phyloP scores from a whole-genome alignment of 2,329 filamentous ascomycete species.

The Hypoxylon sp. region DNA sequence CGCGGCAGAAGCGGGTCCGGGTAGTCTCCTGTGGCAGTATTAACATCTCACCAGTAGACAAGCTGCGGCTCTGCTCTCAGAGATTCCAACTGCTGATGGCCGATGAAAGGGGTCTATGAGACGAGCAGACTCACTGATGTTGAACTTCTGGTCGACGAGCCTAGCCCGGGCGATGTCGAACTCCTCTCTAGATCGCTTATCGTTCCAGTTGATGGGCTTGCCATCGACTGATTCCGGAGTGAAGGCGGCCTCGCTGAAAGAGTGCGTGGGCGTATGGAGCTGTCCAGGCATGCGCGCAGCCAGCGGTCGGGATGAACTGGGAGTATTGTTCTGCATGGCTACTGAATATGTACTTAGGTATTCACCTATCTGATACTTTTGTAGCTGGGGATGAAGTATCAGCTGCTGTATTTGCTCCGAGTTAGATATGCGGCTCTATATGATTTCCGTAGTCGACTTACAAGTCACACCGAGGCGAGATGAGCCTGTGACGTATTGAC shows the following conservation, averaged over 20 bases:
- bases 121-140: constrained; percentile 55
- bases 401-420: background rate
- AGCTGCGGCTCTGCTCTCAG: background rate
- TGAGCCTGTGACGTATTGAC: background rate
- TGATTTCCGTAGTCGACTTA: constrained; percentile 7
- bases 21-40: constrained; percentile 54
- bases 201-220: constrained; percentile 48
- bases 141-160: constrained; percentile 62
- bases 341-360: background rate
- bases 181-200: constrained; percentile 60
- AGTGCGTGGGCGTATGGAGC: constrained; percentile 51
- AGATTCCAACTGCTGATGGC: background rate
- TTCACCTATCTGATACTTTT: background rate
- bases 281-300: constrained; percentile 39
- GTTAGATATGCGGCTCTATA: constrained; percentile 4
- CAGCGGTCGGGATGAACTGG: constrained; percentile 42
- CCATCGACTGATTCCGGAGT: constrained; percentile 48
- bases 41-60: background rate
- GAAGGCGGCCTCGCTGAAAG: constrained; percentile 47
- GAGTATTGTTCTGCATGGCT: constrained; percentile 34
- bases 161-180: constrained; percentile 54
- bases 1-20: constrained; percentile 62
- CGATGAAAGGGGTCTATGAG: background rate
- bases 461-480: background rate
- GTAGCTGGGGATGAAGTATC: background rate